phyloP scores from a whole-genome alignment of 495 filamentous ascomycete genomes.

The Friedmanniomyces simplex region DNA sequence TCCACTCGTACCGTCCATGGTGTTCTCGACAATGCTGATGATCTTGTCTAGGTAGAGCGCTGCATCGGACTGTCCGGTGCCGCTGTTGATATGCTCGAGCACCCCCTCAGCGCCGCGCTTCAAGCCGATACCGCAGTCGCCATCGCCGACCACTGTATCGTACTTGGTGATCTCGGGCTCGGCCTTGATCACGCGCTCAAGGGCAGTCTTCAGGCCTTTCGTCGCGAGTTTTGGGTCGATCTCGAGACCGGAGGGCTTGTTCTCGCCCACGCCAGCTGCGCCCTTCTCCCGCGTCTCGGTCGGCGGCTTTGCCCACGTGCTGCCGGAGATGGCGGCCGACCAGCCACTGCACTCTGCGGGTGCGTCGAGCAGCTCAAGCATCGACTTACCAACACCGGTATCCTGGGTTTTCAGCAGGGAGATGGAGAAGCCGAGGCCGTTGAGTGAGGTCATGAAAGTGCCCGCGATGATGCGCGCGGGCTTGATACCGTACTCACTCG shows the following conservation, averaged over 20 bases:
- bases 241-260: conserved; percentile 59
- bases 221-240: conserved; percentile 50
- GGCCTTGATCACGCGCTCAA: conserved; percentile 60
- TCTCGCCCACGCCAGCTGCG: conserved; percentile 35
- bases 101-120: conserved; percentile 80
- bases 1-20: conserved; percentile 94
- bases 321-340: conserved; percentile 54
- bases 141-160: conserved; percentile 89
- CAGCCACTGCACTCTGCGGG: conserved; percentile 79
- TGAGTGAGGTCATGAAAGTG: conserved; percentile 78
- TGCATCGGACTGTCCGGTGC: conserved; percentile 52
- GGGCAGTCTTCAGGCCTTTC: conserved; percentile 51
- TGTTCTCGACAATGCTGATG: conserved; percentile 70
- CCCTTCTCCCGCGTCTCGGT: conserved; percentile 18
- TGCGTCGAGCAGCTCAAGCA: conserved; percentile 80
- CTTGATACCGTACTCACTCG: conserved; percentile 54
- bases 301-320: conserved; percentile 41
- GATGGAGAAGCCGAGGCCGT: conserved; percentile 87
- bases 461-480: conserved; percentile 58
- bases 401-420: conserved; percentile 71
- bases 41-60: conserved; percentile 64
- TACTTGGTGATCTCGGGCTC: conserved; percentile 80
- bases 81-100: conserved; percentile 44
- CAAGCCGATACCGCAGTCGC: conserved; percentile 86
- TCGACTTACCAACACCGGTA: conserved; percentile 68